Conservation (phyloP, 2,329 filamentous ascomycete genomes). For the Dryadomyces sulphureus region DNA sequence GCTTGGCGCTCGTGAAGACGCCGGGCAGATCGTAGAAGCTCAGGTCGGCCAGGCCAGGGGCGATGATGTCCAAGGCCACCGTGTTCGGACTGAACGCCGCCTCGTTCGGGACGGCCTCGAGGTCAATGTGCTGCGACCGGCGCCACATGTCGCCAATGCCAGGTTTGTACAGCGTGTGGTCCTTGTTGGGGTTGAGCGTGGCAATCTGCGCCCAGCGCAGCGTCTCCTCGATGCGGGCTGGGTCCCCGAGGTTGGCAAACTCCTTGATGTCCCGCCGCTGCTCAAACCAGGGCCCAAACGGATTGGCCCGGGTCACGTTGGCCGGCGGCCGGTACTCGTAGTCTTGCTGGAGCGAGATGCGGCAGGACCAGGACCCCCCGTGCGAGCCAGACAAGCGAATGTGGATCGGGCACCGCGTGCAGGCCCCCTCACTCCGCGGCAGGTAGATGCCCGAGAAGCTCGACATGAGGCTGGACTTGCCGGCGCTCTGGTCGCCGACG, state of each 20-base stretch:
- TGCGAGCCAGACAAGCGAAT: conserved; percentile 51
- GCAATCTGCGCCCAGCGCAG: conserved; percentile 66
- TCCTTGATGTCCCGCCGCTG: conserved; percentile 30
- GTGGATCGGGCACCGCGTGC: conserved; percentile 68
- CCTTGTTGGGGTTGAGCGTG: conserved; percentile 50
- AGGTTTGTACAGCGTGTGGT: conserved; percentile 39
- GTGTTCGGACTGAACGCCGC: conserved; percentile 73
- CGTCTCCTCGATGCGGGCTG: conserved; percentile 47
- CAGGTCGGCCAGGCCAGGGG: conserved; percentile 54
- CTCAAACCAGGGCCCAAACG: conserved; percentile 52
- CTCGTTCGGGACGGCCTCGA: conserved; percentile 26
- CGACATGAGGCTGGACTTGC: conserved; percentile 59
- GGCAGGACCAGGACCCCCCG: conserved; percentile 49
- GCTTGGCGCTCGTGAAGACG: conserved; percentile 56
- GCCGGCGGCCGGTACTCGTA: conserved; percentile 24
- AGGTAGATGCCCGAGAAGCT: conserved; percentile 56
- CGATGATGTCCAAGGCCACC: conserved; percentile 60
- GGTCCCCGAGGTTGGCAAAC: conserved; percentile 51
- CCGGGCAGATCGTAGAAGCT: conserved; percentile 80
- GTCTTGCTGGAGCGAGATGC: conserved; percentile 49
- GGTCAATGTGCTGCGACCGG: conserved; percentile 4
- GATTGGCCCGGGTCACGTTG: conserved; percentile 29
- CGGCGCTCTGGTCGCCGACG: conserved; percentile 72
- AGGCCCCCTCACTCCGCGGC: conserved; percentile 55
- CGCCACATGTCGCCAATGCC: conserved; percentile 13